These are phyloP conservation scores for Thuja plicata DNA, from an alignment of 83 land plant species.

Conservation along the genomic window DNA sequence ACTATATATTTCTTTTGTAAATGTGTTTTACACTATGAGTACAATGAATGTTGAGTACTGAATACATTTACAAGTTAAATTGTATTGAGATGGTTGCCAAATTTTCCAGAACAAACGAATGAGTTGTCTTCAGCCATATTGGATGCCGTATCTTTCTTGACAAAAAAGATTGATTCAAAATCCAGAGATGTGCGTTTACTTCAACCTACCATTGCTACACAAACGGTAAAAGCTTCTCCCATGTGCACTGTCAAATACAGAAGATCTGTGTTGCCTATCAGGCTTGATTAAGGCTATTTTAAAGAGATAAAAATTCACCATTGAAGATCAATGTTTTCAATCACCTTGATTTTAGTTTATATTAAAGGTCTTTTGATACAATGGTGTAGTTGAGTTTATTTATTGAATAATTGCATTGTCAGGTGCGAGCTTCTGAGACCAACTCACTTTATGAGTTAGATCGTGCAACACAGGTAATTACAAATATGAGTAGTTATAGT, in stretches of 20 bases:
- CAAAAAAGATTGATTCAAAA: slow-evolving; percentile 54
- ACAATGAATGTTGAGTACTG: background rate
- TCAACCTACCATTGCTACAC: slow-evolving; percentile 99
- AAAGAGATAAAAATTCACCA: background rate
- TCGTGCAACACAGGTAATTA: slow-evolving; percentile 81
- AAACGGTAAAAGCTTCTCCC: slow-evolving; percentile 40
- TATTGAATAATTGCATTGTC: slow-evolving; percentile 14
- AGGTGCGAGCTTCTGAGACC: slow-evolving; percentile 74
- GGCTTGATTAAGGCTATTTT: background rate
- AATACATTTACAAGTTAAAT: background rate
- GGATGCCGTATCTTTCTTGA: slow-evolving; percentile 66
- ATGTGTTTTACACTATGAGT: background rate
- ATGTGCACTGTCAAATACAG: background rate
- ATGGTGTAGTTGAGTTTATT: background rate
- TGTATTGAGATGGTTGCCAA: background rate
- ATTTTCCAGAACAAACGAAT: slow-evolving; percentile 49
- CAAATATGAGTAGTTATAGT: background rate
- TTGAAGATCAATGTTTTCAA: background rate
- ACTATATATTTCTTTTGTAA: background rate
- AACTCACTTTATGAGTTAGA: slow-evolving; percentile 96
- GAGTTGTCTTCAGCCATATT: slow-evolving; percentile 53
- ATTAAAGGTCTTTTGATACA: background rate
- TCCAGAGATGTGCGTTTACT: slow-evolving; percentile 59
- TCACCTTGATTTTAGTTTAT: no score
- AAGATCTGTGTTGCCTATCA: background rate